Base-by-base conservation (phyloP, 2,329 filamentous ascomycete genomes). In the Pseudocercospora ulei region DNA sequence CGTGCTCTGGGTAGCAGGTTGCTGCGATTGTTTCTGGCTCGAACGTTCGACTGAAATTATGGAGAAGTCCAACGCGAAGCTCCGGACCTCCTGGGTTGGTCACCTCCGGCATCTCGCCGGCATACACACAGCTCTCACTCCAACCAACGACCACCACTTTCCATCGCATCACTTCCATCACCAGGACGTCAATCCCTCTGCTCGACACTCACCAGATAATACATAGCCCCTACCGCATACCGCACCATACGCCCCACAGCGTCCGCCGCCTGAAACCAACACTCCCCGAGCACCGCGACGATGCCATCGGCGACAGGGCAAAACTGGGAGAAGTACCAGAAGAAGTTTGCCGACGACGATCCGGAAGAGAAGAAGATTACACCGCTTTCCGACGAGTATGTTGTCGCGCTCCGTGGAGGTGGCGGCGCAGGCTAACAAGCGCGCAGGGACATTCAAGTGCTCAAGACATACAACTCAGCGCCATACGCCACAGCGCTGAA, bases 291-390 rank as follows among this genome's bases (percentile, higher is more conserved):
- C 29, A 34, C 29, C 30, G 18, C 31, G 26, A 69, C 55, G 63
- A 76, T 95, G 87, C 87, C 87, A 73, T 88, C 83, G 70, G 88
- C 90, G 66, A 93, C 82, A 58, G 90, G 90, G 63, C 69, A 74
- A 65, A 84, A 77, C 75, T 98, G 90, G 90, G 90, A 98, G 75
- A 96, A 96, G 72, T 96, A 94, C 73, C 76, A 83, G 70, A 95
- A 96, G 75, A 87, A 80, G 61, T 98, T 84, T 61, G 88, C 81
- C 60, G 90, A 98, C 60, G 90, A 98, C 57, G 90, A 96, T 64
- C 72, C 87, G 65, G 86, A 93, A 63, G 90, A 98, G 75, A 98
- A 98, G 80, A 98, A 98, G 77, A 98, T 98, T 62, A 88, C 86
- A 44, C 90, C 90, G 51, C 71, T 98, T 48, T 82, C 87, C 54